phyloP scores from a whole-genome alignment of 768 basidiomycete species.

The Suillus clintonianus region DNA sequence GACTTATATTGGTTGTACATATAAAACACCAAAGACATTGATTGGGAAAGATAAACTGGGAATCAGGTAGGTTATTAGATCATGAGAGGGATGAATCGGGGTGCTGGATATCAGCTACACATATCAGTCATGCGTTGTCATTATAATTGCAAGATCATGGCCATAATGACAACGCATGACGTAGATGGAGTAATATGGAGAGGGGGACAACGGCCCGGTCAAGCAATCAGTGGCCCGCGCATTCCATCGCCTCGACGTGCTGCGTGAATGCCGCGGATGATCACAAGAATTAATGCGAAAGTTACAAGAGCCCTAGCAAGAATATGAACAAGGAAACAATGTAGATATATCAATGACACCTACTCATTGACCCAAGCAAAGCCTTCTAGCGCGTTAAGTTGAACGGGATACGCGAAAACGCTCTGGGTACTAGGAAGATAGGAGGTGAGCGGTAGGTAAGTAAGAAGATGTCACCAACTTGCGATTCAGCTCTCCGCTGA shows the following conservation, averaged over 20 bases:
- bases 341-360: slow-evolving; percentile 19
- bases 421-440: slow-evolving; percentile 36
- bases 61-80: not conserved
- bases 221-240: slow-evolving; percentile 52
- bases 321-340: not conserved
- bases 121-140: not conserved
- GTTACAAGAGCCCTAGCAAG: slow-evolving; percentile 63
- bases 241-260: slow-evolving; percentile 68
- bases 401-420: slow-evolving; percentile 63
- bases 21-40: not conserved
- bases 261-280: slow-evolving; percentile 62
- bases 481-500: slow-evolving; percentile 76
- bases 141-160: not conserved
- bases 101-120: not conserved
- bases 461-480: slow-evolving; percentile 37
- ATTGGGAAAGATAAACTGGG: not conserved
- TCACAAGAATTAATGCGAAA: slow-evolving; percentile 55
- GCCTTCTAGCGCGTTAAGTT: slow-evolving; percentile 72
- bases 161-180: not conserved
- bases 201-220: not conserved
- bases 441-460: not conserved
- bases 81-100: not conserved
- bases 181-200: not conserved
- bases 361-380: slow-evolving; percentile 80
- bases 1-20: not conserved